phyloP scores from a whole-genome alignment of 129 eudicot genomes.

The Cynara cardunculus region DNA sequence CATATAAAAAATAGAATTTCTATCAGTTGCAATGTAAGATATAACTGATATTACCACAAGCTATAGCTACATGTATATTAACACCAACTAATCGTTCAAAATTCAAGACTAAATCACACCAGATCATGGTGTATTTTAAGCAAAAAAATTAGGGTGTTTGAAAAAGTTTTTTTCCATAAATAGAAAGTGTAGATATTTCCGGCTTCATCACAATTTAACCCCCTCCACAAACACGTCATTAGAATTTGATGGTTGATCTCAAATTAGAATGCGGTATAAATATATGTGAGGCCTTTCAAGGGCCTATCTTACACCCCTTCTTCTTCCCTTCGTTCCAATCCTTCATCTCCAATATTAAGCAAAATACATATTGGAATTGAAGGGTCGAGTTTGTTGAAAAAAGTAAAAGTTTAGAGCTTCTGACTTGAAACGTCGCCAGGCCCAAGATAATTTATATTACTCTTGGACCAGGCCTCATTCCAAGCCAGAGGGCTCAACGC shows the following conservation, averaged over 20 bases:
- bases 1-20: too few species aligned
- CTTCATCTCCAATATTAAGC: background rate
- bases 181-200: constrained; percentile 10
- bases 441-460: constrained; percentile 25
- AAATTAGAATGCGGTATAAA: background rate
- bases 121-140: background rate
- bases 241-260: constrained; percentile 23
- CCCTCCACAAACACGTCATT: constrained; percentile 17
- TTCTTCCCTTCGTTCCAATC: constrained; percentile 9
- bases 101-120: background rate
- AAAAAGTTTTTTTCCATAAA: background rate
- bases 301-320: background rate
- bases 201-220: constrained; percentile 18
- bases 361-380: constrained; percentile 1
- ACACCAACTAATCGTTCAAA: background rate
- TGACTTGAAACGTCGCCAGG: constrained; percentile 32
- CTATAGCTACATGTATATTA: background rate
- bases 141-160: background rate
- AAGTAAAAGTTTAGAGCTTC: background rate
- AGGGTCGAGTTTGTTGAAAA: constrained; percentile 8
- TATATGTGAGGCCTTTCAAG: background rate
- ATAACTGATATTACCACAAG: background rate
- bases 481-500: constrained; percentile 26
- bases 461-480: constrained; percentile 36
- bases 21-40: background rate